phyloP scores from a whole-genome alignment of 129 eudicot species.

The Smallanthus sonchifolius region DNA sequence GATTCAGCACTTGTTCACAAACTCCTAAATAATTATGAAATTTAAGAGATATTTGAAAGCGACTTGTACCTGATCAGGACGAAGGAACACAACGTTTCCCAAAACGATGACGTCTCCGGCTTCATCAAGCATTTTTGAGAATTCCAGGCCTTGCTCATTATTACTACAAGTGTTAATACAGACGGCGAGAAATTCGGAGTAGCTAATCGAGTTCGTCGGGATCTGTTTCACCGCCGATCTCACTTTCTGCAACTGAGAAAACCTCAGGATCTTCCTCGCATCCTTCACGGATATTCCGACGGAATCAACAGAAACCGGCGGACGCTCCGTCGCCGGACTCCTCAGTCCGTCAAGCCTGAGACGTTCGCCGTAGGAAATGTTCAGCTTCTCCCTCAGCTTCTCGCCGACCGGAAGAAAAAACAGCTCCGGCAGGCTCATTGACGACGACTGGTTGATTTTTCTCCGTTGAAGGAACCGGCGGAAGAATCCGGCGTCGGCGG shows the following conservation, averaged over 20 bases:
- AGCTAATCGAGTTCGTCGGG: constrained; percentile 38
- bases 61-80: constrained; percentile 66
- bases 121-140: constrained; percentile 57
- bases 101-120: constrained; percentile 69
- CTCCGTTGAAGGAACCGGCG: constrained; percentile 50
- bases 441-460: constrained; percentile 34
- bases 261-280: constrained; percentile 43
- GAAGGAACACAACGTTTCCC: constrained; percentile 64
- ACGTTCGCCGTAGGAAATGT: constrained; percentile 27
- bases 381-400: constrained; percentile 47
- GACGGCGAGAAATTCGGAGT: constrained; percentile 43
- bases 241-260: constrained; percentile 54
- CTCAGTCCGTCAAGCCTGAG: constrained; percentile 37
- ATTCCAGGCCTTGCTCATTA: constrained; percentile 50
- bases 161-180: constrained; percentile 39
- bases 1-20: too few species aligned
- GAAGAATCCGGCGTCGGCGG: constrained; percentile 34
- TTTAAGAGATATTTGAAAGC: neutral
- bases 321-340: constrained; percentile 25
- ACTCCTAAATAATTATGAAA: too few species aligned
- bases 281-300: constrained; percentile 42
- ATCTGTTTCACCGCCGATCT: constrained; percentile 39
- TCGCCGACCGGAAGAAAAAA: constrained; percentile 49
- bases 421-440: constrained; percentile 36
- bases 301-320: constrained; percentile 7